phyloP scores from a whole-genome alignment of 352 stramenopile species.

The Globisporangium camurandrum region DNA sequence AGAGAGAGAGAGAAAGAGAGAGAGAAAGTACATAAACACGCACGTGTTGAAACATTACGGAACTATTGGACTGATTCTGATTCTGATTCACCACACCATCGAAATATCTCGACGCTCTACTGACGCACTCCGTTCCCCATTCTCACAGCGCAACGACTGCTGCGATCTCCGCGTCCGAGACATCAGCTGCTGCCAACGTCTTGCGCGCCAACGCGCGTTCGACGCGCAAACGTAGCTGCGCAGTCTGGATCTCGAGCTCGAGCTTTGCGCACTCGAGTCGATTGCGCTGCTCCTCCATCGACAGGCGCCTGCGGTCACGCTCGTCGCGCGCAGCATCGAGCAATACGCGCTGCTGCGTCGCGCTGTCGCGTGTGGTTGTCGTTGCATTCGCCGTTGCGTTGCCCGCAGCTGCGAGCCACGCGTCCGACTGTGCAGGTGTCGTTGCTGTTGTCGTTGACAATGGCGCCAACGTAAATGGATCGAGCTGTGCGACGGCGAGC shows the following conservation, averaged over 20 bases:
- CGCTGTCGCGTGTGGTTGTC: too few species aligned
- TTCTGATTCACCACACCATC: too few species aligned
- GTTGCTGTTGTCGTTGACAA: not conserved
- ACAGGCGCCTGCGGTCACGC: conserved; percentile 47
- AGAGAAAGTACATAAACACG: too few species aligned
- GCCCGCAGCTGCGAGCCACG: conserved; percentile 17
- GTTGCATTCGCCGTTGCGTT: conserved; percentile 32
- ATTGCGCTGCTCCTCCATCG: conserved; percentile 50
- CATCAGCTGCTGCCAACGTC: conserved; percentile 38
- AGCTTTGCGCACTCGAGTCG: conserved; percentile 63
- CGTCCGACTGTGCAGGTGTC: not conserved
- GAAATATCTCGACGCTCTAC: not conserved
- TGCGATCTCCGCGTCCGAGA: conserved; percentile 35
- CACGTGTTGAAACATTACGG: too few species aligned
- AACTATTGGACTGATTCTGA: too few species aligned
- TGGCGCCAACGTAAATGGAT: not conserved
- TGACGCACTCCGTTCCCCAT: not conserved
- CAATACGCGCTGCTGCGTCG: conserved; percentile 37
- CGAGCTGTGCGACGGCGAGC: not conserved
- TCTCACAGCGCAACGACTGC: conserved; percentile 5
- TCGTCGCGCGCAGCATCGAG: conserved; percentile 53
- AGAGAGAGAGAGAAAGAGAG: too few species aligned
- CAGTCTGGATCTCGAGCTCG: conserved; percentile 43
- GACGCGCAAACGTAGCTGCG: conserved; percentile 40
- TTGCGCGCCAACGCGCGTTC: conserved; percentile 44